phyloP scores from a whole-genome alignment of 1,284 basidiomycete species.

The Erythrobasidium hasegawianum region DNA sequence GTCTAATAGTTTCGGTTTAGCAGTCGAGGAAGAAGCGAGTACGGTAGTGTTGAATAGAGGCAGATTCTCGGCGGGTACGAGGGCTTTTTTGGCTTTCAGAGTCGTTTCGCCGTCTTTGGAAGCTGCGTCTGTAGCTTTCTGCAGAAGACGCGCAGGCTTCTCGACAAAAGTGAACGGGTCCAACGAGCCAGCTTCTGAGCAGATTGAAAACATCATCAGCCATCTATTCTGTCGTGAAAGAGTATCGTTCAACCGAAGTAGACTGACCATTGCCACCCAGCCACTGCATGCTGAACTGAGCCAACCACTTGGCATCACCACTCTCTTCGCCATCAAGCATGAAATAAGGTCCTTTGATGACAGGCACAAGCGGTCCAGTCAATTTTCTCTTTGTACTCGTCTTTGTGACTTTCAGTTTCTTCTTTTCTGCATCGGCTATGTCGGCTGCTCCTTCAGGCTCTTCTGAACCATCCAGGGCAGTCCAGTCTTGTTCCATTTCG shows the following conservation, averaged over 20 bases:
- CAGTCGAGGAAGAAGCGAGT: slow-evolving; percentile 24
- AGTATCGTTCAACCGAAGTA: too few relatives aligned
- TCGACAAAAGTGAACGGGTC: slow-evolving; percentile 66
- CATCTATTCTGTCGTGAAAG: not conserved
- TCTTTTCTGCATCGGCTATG: too few relatives aligned
- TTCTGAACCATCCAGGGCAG: slow-evolving; percentile 42
- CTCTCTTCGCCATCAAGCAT: slow-evolving; percentile 38
- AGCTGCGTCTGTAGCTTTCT: not conserved
- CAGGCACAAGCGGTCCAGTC: slow-evolving; percentile 68
- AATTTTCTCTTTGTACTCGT: slow-evolving; percentile 59
- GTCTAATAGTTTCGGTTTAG: slow-evolving; percentile 17
- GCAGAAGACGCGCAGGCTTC: slow-evolving; percentile 17
- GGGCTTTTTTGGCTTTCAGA: slow-evolving; percentile 17
- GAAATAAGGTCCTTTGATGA: slow-evolving; percentile 58
- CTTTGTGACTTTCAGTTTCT: slow-evolving; percentile 38
- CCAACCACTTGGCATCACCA: slow-evolving; percentile 11
- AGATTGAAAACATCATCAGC: not conserved
- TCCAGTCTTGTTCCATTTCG: slow-evolving; percentile 56
- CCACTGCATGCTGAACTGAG: slow-evolving; percentile 18
- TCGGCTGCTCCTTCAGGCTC: not conserved
- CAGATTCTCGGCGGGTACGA: slow-evolving; percentile 13
- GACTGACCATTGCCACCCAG: slow-evolving; percentile 20
- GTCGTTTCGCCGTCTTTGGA: not conserved
- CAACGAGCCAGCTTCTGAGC: slow-evolving; percentile 48
- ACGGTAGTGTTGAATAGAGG: slow-evolving; percentile 27